Evolutionary conservation across 345 rosid species (phyloP).

Genomic region (Gossypium rotundifolium): DNA sequence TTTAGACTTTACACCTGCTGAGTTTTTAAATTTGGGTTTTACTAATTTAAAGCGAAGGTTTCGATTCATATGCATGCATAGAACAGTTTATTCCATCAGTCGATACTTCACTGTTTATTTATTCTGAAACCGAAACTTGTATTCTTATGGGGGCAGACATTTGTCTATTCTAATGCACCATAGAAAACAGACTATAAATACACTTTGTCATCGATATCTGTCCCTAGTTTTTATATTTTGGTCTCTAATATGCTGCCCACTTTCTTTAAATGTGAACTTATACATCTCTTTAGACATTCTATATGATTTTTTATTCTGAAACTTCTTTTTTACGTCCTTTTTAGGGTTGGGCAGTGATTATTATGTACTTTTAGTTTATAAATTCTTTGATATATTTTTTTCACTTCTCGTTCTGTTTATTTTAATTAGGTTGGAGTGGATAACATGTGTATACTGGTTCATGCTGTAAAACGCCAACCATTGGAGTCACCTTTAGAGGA

Average conservation of each 20-base stretch:
- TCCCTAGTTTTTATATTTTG: neutral
- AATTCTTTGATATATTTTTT: neutral
- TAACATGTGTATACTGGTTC: conserved; percentile 96
- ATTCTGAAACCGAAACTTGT: neutral
- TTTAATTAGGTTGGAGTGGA: conserved; percentile 88
- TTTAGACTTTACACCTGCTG: neutral
- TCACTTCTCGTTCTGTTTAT: neutral
- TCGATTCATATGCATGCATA: neutral
- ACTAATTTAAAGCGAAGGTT: neutral
- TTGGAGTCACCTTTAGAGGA: conserved; percentile 61
- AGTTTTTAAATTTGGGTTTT: neutral
- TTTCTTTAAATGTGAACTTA: neutral
- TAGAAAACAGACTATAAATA: neutral
- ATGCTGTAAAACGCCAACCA: conserved; percentile 89
- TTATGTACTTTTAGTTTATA: neutral
- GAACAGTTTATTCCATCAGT: neutral
- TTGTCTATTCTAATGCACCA: neutral
- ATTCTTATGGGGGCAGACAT: neutral
- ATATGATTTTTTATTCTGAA: neutral
- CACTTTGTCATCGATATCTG: neutral
- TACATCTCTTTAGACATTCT: neutral
- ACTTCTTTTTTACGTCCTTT: neutral
- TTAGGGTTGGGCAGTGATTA: neutral
- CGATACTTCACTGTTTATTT: neutral
- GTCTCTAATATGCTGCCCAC: neutral